phyloP scores from a whole-genome alignment of 2,329 filamentous ascomycete species.

The Rhynchosporium graminicola region DNA sequence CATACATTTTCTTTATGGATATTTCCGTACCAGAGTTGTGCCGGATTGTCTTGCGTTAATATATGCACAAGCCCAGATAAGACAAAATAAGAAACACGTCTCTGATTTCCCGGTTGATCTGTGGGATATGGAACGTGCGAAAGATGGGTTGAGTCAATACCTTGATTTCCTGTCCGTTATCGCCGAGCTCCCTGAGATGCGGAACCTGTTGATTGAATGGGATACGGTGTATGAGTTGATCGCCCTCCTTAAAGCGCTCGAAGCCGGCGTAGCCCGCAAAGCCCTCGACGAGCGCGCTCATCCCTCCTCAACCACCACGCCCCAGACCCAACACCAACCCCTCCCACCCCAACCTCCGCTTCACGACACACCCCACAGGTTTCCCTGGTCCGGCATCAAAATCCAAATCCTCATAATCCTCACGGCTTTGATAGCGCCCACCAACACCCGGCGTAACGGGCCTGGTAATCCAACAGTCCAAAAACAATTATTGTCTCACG shows the following conservation, averaged over 20 bases:
- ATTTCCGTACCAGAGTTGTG: slow-evolving; percentile 89
- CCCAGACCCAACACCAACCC: slow-evolving; percentile 12
- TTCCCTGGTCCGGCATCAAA: slow-evolving; percentile 76
- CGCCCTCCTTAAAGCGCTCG: slow-evolving; percentile 81
- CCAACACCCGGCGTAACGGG: slow-evolving; percentile 57
- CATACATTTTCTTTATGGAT: slow-evolving; percentile 88
- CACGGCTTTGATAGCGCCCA: slow-evolving; percentile 85
- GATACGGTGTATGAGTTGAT: slow-evolving; percentile 88
- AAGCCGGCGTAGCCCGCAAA: slow-evolving; percentile 84
- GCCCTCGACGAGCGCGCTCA: slow-evolving; percentile 55
- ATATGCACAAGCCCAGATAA: slow-evolving; percentile 88
- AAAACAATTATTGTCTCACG: slow-evolving; percentile 80
- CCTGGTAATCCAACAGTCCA: slow-evolving; percentile 76
- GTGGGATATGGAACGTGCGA: slow-evolving; percentile 97
- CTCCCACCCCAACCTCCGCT: slow-evolving; percentile 48
- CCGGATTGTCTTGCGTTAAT: slow-evolving; percentile 94
- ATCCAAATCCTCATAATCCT: slow-evolving; percentile 90
- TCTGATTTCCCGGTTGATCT: slow-evolving; percentile 91
- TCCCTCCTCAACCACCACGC: slow-evolving; percentile 32
- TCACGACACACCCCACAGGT: slow-evolving; percentile 65
- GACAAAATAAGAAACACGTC: slow-evolving; percentile 71
- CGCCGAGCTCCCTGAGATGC: slow-evolving; percentile 81
- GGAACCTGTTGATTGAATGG: slow-evolving; percentile 85
- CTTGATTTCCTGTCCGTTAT: slow-evolving; percentile 91
- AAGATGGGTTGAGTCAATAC: slow-evolving; percentile 92